Percentiles rank a stretch among this genome's conserved stretches.
Evolutionary conservation across 192 early-diverging fungal genomes (phyloP).

Genomic region (Coemansia sp.): DNA sequence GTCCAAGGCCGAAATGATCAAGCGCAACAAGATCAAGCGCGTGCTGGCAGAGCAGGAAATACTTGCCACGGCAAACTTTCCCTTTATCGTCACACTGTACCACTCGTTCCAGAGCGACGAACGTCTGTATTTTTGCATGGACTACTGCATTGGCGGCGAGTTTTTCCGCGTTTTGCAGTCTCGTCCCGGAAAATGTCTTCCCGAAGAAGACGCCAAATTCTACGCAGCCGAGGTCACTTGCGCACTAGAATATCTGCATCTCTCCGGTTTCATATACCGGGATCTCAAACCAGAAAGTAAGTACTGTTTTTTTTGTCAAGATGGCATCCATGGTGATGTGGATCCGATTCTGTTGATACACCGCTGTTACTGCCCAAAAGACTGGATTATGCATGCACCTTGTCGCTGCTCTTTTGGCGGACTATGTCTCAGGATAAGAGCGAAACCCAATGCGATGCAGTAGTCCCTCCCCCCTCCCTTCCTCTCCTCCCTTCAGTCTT

Average conservation of each 20-base stretch:
- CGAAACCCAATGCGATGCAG: background rate
- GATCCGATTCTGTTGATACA: too few species aligned
- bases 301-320: constrained; percentile 33
- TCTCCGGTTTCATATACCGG: constrained; percentile 95
- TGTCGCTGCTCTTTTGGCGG: background rate
- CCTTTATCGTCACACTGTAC: constrained; percentile 89
- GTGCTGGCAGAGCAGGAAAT: constrained; percentile 97
- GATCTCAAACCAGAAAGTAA: constrained; percentile 96
- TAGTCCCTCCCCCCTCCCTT: too few species aligned
- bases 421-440: background rate
- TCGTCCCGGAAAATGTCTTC: constrained; percentile 83
- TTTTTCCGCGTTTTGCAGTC: constrained; percentile 87
- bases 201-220: constrained; percentile 89
- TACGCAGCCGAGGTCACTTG: constrained; percentile 97
- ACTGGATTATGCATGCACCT: too few species aligned
- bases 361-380: too few species aligned
- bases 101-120: constrained; percentile 87
- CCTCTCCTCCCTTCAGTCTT: too few species aligned
- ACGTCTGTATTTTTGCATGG: constrained; percentile 86
- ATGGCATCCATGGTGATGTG: background rate
- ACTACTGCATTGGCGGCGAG: constrained; percentile 87
- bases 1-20: constrained; percentile 96
- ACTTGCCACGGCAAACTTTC: constrained; percentile 81
- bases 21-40: constrained; percentile 96
- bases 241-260: constrained; percentile 94